Percentiles rank a stretch among this genome's conserved stretches.
Conservation (phyloP, 495 filamentous ascomycete genomes). For the Lepraria neglecta region DNA sequence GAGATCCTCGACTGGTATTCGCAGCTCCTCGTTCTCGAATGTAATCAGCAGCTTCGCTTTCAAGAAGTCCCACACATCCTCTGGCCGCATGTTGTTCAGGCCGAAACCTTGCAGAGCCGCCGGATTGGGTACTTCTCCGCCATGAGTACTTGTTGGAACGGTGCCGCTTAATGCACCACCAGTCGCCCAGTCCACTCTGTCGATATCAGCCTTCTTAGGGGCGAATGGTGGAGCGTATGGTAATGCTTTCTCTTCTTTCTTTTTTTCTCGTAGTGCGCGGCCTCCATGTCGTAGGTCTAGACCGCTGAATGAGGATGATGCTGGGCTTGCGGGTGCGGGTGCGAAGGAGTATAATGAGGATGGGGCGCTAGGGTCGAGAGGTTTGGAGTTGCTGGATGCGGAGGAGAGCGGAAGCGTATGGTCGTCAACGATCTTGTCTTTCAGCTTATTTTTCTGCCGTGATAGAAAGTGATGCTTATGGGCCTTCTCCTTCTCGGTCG, state of each 20-base stretch:
- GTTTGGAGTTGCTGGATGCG: slow-evolving; percentile 80
- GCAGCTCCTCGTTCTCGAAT: slow-evolving; percentile 87
- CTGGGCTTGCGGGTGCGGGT: slow-evolving; percentile 62
- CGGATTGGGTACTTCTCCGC: slow-evolving; percentile 27
- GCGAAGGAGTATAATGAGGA: slow-evolving; percentile 79
- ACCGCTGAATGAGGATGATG: slow-evolving; percentile 65
- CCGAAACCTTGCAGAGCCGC: slow-evolving; percentile 54
- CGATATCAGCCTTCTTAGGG: slow-evolving; percentile 33
- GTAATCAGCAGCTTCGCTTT: slow-evolving; percentile 82
- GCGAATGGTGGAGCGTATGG: slow-evolving; percentile 29
- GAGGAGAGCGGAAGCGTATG: slow-evolving; percentile 77
- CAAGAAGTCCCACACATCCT: slow-evolving; percentile 95
- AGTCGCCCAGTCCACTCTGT: slow-evolving; percentile 39
- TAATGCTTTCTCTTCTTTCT: slow-evolving; percentile 70
- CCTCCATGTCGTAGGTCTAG: slow-evolving; percentile 82
- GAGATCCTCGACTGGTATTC: slow-evolving; percentile 87
- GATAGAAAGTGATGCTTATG: slow-evolving; percentile 81
- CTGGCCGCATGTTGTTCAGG: slow-evolving; percentile 71
- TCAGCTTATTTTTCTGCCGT: slow-evolving; percentile 85
- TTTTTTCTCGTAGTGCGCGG: slow-evolving; percentile 78
- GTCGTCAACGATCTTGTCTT: slow-evolving; percentile 66
- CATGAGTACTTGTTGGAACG: slow-evolving; percentile 14
- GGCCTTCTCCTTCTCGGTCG: slow-evolving; percentile 46
- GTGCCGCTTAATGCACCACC: slow-evolving; percentile 22
- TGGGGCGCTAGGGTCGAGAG: slow-evolving; percentile 76